Conservation (phyloP, 2,329 filamentous ascomycete species). For the Knufia petricola region DNA sequence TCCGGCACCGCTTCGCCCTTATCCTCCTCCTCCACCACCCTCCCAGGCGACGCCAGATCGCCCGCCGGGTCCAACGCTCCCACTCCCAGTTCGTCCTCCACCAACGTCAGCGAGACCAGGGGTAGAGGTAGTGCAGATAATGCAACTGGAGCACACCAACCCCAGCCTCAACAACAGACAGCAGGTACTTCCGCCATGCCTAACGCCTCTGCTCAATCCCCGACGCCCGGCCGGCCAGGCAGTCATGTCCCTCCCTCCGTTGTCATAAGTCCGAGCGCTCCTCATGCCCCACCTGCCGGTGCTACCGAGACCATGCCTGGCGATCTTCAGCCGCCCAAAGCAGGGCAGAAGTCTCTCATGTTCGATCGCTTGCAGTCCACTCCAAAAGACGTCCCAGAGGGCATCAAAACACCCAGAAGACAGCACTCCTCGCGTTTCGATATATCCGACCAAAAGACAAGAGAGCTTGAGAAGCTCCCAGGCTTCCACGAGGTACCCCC, state of each 20-base stretch:
- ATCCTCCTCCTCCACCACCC: conserved; percentile 42
- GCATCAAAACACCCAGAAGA: conserved; percentile 85
- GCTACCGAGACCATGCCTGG: conserved; percentile 96
- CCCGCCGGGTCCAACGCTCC: conserved; percentile 51
- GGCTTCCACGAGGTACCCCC: conserved; percentile 97
- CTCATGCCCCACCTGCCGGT: conserved; percentile 88
- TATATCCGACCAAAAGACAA: conserved; percentile 78
- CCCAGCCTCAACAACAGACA: conserved; percentile 18
- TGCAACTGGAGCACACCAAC: conserved; percentile 29
- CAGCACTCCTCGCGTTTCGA: conserved; percentile 97
- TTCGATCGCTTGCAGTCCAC: conserved; percentile 86
- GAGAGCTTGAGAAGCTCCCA: conserved; percentile 92
- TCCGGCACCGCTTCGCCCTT: conserved; percentile 72
- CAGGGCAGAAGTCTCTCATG: conserved; percentile 76
- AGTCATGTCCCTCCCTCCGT: conserved; percentile 69
- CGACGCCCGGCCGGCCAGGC: conserved; percentile 55
- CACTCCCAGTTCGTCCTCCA: conserved; percentile 83
- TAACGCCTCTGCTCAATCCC: conserved; percentile 30
- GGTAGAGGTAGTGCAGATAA: conserved; percentile 58
- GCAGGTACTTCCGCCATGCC: conserved; percentile 30
- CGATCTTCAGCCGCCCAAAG: conserved; percentile 87
- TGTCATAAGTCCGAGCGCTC: conserved; percentile 87
- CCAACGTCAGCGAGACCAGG: conserved; percentile 72
- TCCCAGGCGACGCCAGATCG: conserved; percentile 40
- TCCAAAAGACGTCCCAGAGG: conserved; percentile 92